Percentiles rank a stretch among this genome's conserved stretches.
These are phyloP conservation scores for Pterocarpus macrocarpus DNA, from an alignment of 306 rosid species.

Conservation along the genomic window DNA sequence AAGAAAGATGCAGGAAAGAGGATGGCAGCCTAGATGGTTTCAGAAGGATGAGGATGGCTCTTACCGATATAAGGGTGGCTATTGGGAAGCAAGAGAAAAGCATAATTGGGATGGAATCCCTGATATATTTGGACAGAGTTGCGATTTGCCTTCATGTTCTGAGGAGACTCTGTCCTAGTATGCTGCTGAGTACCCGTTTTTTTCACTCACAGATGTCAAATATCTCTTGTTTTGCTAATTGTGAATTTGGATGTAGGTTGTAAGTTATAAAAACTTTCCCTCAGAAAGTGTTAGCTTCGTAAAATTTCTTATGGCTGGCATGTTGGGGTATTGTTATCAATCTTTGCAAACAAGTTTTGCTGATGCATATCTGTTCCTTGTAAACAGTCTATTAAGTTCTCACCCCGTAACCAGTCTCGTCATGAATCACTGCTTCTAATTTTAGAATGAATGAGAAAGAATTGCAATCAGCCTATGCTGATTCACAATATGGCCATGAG, in stretches of 20 bases:
- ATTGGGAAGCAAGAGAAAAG: conserved; percentile 90
- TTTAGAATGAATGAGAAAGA: not conserved
- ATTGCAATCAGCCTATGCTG: not conserved
- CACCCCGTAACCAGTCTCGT: not conserved
- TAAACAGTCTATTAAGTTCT: not conserved
- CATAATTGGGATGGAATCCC: conserved; percentile 83
- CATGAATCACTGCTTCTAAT: not conserved
- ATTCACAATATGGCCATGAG: not conserved
- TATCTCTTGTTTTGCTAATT: conserved; percentile 36
- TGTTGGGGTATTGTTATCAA: conserved; percentile 34
- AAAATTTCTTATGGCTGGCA: conserved; percentile 20
- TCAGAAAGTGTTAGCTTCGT: conserved; percentile 18
- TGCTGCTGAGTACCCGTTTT: conserved; percentile 37
- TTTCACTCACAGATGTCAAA: conserved; percentile 8
- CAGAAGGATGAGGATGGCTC: conserved; percentile 87
- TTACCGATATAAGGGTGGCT: conserved; percentile 83
- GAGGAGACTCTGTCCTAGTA: conserved; percentile 55
- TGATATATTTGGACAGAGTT: conserved; percentile 81
- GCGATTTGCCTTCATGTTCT: conserved; percentile 71
- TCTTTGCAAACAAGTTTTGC: conserved; percentile 6
- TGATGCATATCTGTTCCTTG: not conserved
- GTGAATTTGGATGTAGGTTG: conserved; percentile 56
- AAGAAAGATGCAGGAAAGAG: conserved; percentile 95
- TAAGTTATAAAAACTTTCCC: conserved; percentile 38
- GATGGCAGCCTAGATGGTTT: conserved; percentile 99